phyloP scores from a whole-genome alignment of 805 yeast genomes.

The Ogataea sp. region DNA sequence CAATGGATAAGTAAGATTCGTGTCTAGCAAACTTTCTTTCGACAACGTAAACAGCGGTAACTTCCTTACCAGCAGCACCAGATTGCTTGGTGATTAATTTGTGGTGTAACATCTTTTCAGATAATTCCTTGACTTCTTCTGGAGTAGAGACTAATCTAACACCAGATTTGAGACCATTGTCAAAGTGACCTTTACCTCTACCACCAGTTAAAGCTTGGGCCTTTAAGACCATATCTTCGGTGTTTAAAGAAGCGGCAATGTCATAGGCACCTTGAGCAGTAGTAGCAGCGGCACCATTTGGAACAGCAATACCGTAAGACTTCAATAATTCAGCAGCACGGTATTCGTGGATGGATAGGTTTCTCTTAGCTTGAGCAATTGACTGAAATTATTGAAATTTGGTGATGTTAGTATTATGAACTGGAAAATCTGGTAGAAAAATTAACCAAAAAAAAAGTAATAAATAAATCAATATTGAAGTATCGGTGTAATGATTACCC shows the following conservation, averaged over 20 bases:
- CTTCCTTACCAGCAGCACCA: conserved; percentile 95
- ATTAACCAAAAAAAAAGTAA: neutral
- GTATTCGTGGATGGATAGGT: conserved; percentile 88
- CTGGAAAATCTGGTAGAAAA: too few species aligned
- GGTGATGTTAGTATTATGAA: neutral
- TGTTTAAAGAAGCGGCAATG: conserved; percentile 67
- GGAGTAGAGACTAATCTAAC: conserved; percentile 82
- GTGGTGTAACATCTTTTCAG: conserved; percentile 85
- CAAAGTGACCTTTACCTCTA: conserved; percentile 98
- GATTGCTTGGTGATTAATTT: conserved; percentile 96
- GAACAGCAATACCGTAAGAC: conserved; percentile 81
- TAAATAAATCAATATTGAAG: neutral
- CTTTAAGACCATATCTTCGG: conserved; percentile 85
- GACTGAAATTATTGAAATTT: neutral
- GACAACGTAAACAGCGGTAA: conserved; percentile 91
- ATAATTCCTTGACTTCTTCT: conserved; percentile 78
- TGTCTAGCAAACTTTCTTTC: conserved; percentile 91
- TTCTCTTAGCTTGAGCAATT: conserved; percentile 33
- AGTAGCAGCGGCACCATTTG: conserved; percentile 84
- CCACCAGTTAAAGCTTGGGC: conserved; percentile 99
- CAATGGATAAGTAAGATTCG: conserved; percentile 92
- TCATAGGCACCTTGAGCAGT: conserved; percentile 84
- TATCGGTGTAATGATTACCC: neutral
- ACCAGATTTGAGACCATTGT: conserved; percentile 94
- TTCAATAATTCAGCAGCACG: conserved; percentile 86